Evolutionary conservation across 345 rosid species (phyloP).

Genomic region (Crucihimalaya himalaica): DNA sequence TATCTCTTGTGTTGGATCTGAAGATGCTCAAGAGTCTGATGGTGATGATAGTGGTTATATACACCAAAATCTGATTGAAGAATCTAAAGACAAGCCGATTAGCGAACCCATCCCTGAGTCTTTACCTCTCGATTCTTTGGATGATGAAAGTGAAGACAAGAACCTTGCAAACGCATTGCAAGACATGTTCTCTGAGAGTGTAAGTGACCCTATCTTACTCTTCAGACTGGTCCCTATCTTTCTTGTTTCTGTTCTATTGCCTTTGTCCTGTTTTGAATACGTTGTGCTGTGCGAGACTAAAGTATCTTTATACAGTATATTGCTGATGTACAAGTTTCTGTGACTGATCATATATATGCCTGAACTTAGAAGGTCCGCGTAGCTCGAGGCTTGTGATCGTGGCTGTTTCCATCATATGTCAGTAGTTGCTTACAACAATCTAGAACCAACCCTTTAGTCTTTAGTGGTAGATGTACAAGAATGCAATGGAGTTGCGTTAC

Average conservation of each 20-base stretch:
- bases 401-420: neutral
- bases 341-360: neutral
- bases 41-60: slow-evolving; percentile 42
- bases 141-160: slow-evolving; percentile 26
- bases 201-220: slow-evolving; percentile 14
- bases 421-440: neutral
- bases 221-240: no score
- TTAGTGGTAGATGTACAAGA: neutral
- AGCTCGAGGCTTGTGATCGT: neutral
- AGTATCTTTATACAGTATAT: neutral
- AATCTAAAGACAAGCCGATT: slow-evolving; percentile 27
- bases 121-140: slow-evolving; percentile 5
- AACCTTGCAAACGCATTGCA: slow-evolving; percentile 42
- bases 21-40: slow-evolving; percentile 48
- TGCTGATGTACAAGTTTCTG: neutral
- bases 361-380: neutral
- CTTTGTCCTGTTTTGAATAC: neutral
- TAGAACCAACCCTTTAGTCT: slow-evolving; percentile 3
- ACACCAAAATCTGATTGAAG: slow-evolving; percentile 42
- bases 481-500: neutral
- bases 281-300: neutral
- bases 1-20: slow-evolving; percentile 32
- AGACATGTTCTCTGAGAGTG: slow-evolving; percentile 43
- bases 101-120: slow-evolving; percentile 31
- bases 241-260: neutral